Evolutionary conservation across 352 stramenopile species (phyloP), one percentile per base, ranked within the genome.

Genomic region (Lagenidium giganteum): DNA sequence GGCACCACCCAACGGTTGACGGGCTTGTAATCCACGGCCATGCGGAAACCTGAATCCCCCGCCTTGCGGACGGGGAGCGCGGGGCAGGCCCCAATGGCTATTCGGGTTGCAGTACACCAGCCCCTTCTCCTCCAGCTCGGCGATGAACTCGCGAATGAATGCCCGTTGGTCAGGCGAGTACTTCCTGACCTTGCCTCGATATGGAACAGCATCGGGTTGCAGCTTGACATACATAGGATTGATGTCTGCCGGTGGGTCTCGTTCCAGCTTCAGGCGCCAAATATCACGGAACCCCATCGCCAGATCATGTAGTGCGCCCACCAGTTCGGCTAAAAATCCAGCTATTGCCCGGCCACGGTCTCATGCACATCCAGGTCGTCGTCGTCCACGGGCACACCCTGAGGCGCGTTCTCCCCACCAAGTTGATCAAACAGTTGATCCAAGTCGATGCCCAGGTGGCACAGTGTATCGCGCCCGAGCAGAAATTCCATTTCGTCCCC

Each of bases 161-260:
- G 25, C 8, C 3, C 26, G 35, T 20, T 46, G 25, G 2, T 37
- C 8, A 13, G 26, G 26, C 11, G 39, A 13, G 39, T 35, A 37
- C 8, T 13, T 25, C 11, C 25, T n/a, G 2, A 9, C 5, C 27
- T 46, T 46, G 25, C 16, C 22, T 6, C 38, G 23, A 16, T 44
- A 33, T 14, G 38, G 38, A 3, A 32, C 23, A 24, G 38, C 12
- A 17, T 25, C 42, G 4, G 6, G 4, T 5, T 26, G 28, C 21
- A 49, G 24, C 31, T 34, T 24, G 2, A 41, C 29, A 4, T 28
- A 23, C 30, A 49, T n/a, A 17, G 42, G 42, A 11, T 49, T 31
- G 1, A 49, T 8, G 12, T 18, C 8, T 1, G 42, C 42, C 3
- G 42, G 42, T 4, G 42, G 23, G 18, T 49, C 42, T n/a, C 16